Base-by-base conservation (phyloP, 257 asterid genomes). In the Solanum pennellii region DNA sequence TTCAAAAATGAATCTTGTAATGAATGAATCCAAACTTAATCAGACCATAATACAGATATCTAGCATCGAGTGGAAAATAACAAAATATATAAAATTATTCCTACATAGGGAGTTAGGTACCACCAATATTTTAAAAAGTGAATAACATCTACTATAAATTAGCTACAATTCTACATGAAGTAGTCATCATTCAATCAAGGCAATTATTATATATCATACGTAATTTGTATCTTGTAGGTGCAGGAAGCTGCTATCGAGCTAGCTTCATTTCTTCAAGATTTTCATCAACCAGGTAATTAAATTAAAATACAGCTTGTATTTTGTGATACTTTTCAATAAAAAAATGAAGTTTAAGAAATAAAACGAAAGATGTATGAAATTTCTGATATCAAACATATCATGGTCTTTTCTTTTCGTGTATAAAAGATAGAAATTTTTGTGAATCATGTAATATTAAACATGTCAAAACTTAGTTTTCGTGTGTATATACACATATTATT, bases 221-320 rank as follows among this genome's bases (percentile, higher is more conserved):
- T 44, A 14, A 27, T 79, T 79, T 79, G 16, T 79, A 15, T 79
- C 41, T 35, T 44, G 39, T 45, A 79, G 25, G 39, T 25, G 84
- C 39, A 25, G 84, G 41, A 79, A 79, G 5, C 39, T 44, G 9
- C 83, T 44, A 13, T 79, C 25, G 15, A 79, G 65, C 41, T 79
- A 87, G 90, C 16, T 80, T 23, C 60, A 66, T 84, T 37, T 65
- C 56, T 60, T 86, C 82, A 18, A 47, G 12, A 80, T 47, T 80
- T 79, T 80, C 85, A 29, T 45, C 29, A 47, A 9, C 2, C 68
- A 80, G 69, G 85, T 80, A 80, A 80, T 80, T 29, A 27, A 16
- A 29, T 80, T 29, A 47, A 44, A 47, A 14, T 66, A 42, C 15
- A 42, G 23, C 14, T 76, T 41, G 33, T 76, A 23, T 62, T 62